Conservation (phyloP, 768 basidiomycete species). For the Sarcodon aspratus region DNA sequence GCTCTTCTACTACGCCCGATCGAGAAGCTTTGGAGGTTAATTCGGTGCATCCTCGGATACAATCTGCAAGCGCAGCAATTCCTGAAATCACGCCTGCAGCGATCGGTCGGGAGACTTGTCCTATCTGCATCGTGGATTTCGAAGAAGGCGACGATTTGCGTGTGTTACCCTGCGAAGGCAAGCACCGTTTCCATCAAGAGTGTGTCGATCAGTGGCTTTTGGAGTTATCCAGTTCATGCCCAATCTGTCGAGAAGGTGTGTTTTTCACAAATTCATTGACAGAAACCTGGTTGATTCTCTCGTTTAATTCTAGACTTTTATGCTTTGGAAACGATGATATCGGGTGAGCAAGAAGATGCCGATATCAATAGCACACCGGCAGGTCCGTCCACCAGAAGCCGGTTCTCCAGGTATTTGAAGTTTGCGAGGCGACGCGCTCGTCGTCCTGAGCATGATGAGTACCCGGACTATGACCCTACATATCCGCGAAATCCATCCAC, state of each 20-base stretch:
- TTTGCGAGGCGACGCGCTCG: conserved; percentile 17
- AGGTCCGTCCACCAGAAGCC: conserved; percentile 14
- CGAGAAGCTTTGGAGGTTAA: not conserved
- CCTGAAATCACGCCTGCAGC: conserved; percentile 44
- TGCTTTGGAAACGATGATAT: conserved; percentile 21
- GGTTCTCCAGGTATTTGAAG: conserved; percentile 22
- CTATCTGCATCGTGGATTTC: conserved; percentile 92
- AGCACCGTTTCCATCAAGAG: conserved; percentile 80
- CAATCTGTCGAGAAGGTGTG: conserved; percentile 83
- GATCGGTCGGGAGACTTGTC: conserved; percentile 80
- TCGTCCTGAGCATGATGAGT: conserved; percentile 1
- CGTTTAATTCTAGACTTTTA: conserved; percentile 17
- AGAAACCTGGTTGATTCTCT: not conserved
- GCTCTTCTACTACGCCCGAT: not conserved
- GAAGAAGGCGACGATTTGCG: conserved; percentile 89
- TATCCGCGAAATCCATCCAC: not conserved
- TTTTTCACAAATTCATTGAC: not conserved
- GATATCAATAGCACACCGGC: conserved; percentile 4
- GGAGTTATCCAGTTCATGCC: conserved; percentile 82
- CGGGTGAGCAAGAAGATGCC: conserved; percentile 7
- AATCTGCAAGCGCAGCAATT: not conserved
- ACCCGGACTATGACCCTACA: not conserved
- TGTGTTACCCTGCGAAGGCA: conserved; percentile 82
- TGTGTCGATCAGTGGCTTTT: conserved; percentile 95
- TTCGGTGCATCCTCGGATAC: not conserved